Conservation (phyloP, 345 rosid genomes). For the Acer negundo region DNA sequence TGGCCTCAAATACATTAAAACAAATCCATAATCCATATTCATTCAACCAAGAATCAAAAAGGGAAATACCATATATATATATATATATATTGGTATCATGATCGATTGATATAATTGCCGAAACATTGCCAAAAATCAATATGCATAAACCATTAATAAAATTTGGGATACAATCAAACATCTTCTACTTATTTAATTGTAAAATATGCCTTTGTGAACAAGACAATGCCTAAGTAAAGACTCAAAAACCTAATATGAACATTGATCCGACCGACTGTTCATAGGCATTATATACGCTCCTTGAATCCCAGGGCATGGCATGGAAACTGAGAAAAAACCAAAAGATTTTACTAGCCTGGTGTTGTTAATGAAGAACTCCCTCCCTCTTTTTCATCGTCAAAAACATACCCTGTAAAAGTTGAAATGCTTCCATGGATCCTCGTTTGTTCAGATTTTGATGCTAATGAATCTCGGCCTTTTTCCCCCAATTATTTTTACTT, state of each 20-base stretch:
- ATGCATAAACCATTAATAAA: conserved; percentile 11
- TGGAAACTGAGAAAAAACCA: background rate
- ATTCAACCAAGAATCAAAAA: too few relatives aligned
- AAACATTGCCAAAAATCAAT: conserved; percentile 1
- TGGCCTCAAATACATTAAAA: too few relatives aligned
- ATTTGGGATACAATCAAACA: conserved; percentile 11
- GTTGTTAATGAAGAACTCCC: background rate
- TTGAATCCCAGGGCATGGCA: background rate
- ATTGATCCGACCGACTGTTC: background rate
- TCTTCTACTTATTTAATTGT: conserved; percentile 8
- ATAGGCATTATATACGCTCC: background rate
- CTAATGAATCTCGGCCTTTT: background rate
- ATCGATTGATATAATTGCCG: background rate
- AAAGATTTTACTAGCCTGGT: background rate
- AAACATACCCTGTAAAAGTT: background rate
- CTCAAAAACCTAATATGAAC: conserved; percentile 10
- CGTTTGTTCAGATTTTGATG: background rate
- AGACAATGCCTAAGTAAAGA: background rate
- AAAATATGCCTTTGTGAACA: conserved; percentile 4
- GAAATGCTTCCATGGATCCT: background rate
- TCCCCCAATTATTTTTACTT: conserved; percentile 6
- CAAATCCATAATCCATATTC: too few relatives aligned
- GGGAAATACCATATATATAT: too few relatives aligned
- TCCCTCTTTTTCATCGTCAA: background rate
- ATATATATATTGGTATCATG: too few relatives aligned